These are phyloP conservation scores for Epichloe uncinata DNA, from an alignment of 2,329 filamentous ascomycete species.

Conservation along the genomic window DNA sequence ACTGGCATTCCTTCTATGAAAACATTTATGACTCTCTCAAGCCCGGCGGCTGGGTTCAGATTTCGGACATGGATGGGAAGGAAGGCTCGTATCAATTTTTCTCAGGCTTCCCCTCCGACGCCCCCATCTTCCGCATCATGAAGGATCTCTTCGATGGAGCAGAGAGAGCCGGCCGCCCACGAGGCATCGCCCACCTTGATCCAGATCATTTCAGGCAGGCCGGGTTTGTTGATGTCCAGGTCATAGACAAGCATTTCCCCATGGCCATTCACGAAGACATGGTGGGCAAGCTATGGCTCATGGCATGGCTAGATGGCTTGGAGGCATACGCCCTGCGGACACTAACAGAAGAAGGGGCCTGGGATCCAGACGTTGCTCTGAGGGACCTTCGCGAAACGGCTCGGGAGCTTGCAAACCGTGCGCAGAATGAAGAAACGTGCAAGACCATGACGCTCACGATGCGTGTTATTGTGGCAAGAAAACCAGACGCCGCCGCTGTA, in stretches of 20 bases:
- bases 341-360: constrained; percentile 40
- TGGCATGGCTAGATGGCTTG: constrained; percentile 35
- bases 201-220: constrained; percentile 30
- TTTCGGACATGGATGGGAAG: constrained; percentile 39
- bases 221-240: constrained; percentile 38
- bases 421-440: constrained; percentile 30
- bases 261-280: constrained; percentile 30
- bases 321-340: constrained; percentile 36
- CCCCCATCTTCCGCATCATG: constrained; percentile 28
- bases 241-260: constrained; percentile 34
- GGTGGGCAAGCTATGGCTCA: constrained; percentile 40
- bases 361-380: constrained; percentile 36
- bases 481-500: constrained; percentile 22
- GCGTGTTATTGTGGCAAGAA: constrained; percentile 35
- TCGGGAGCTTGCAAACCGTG: constrained; percentile 33
- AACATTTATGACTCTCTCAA: constrained; percentile 39
- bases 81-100: constrained; percentile 22
- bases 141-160: constrained; percentile 30
- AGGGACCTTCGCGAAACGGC: constrained; percentile 32
- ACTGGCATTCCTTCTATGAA: constrained; percentile 42
- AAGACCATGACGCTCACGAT: constrained; percentile 33
- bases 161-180: constrained; percentile 30
- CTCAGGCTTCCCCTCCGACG: constrained; percentile 29
- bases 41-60: constrained; percentile 44
- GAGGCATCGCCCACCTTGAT: constrained; percentile 32